Percentiles rank a stretch among this genome's conserved stretches.
phyloP scores from a whole-genome alignment of 2,329 filamentous ascomycete species.

The Ustulina deusta region DNA sequence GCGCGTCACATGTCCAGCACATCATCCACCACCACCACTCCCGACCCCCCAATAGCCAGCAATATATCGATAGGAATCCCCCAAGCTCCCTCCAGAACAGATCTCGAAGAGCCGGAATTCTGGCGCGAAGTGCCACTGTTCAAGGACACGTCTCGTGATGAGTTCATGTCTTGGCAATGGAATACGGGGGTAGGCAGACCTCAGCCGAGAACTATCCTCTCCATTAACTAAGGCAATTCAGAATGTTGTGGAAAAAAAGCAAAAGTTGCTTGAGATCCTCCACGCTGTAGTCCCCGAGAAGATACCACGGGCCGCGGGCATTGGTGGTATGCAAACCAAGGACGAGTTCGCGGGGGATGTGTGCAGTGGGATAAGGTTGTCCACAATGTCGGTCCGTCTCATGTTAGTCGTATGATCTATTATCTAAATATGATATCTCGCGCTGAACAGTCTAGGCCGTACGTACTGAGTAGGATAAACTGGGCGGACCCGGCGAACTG shows the following conservation, averaged over 20 bases:
- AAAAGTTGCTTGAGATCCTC: conserved; percentile 63
- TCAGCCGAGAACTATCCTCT: neutral
- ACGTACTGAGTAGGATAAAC: conserved; percentile 69
- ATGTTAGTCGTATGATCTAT: conserved; percentile 55
- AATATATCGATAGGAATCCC: neutral
- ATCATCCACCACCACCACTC: neutral
- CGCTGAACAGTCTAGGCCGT: conserved; percentile 57
- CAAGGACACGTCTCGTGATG: conserved; percentile 32
- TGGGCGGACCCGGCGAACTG: conserved; percentile 70
- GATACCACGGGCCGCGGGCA: conserved; percentile 56
- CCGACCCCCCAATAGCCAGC: neutral
- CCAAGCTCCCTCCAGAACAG: neutral
- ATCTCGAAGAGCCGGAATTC: conserved; percentile 32
- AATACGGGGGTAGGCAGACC: conserved; percentile 38
- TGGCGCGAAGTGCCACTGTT: conserved; percentile 42
- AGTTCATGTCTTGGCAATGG: conserved; percentile 47
- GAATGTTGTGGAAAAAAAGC: conserved; percentile 62
- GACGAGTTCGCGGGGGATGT: conserved; percentile 68
- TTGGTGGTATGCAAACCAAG: conserved; percentile 57
- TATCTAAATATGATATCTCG: neutral
- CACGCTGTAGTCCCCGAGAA: conserved; percentile 61
- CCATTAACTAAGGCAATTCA: conserved; percentile 33
- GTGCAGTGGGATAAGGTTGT: conserved; percentile 61
- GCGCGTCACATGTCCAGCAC: neutral
- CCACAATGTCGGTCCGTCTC: conserved; percentile 71